Evolutionary conservation across 2,329 filamentous ascomycete genomes (phyloP).

Genomic region (Elsinoe necatrix): DNA sequence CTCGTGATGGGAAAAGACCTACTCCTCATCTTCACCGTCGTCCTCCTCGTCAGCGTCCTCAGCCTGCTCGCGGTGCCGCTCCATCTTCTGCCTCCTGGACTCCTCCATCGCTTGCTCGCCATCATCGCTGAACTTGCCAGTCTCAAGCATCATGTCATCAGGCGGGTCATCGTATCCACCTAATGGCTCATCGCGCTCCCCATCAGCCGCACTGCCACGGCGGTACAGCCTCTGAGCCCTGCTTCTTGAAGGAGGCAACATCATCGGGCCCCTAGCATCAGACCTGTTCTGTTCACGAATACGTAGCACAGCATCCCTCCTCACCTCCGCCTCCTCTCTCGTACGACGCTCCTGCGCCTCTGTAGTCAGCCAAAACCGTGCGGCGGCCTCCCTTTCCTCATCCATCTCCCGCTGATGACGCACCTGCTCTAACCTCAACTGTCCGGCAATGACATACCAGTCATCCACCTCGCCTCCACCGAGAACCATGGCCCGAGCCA

Average conservation of each 20-base stretch:
- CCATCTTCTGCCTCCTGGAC: not conserved
- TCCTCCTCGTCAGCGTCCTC: not conserved
- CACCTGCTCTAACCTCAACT: not conserved
- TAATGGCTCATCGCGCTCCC: not conserved
- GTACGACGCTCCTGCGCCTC: not conserved
- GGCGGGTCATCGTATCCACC: not conserved
- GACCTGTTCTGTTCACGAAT: too few species aligned
- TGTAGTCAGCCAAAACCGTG: not conserved
- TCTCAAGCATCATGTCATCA: conserved; percentile 8
- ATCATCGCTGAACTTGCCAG: not conserved
- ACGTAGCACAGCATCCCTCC: too few species aligned
- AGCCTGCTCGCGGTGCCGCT: not conserved
- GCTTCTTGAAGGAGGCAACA: not conserved
- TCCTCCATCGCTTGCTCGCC: not conserved
- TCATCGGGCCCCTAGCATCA: not conserved
- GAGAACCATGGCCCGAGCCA: not conserved
- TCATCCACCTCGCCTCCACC: not conserved
- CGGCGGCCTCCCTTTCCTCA: not conserved
- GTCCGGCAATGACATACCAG: not conserved
- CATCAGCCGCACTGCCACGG: not conserved
- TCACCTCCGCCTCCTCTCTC: not conserved
- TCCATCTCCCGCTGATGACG: not conserved
- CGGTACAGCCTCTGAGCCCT: not conserved
- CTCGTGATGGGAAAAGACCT: not conserved
- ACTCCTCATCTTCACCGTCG: not conserved